Evolutionary conservation across 108 stramenopile species (phyloP), one percentile per base, ranked within the genome.

Genomic region (Fragilaria radians): DNA sequence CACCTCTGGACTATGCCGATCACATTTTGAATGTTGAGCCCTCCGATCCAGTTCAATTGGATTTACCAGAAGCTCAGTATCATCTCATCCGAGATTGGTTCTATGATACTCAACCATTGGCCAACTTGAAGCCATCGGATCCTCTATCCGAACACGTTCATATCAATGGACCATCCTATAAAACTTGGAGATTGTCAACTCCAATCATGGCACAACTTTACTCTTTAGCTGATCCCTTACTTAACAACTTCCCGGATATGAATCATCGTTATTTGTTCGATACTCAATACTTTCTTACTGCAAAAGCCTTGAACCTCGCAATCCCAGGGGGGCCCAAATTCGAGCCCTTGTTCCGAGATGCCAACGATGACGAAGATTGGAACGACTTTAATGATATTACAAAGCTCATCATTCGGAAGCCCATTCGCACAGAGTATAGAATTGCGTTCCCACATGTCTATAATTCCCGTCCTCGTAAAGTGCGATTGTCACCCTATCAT

Each of bases 301-400:
- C 96, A 52, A 99, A 99, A 77, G 96, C 97, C 5, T 77, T 99
- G 21, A 99, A 99, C 71, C 75, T 93, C 22, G 96, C 97, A 33
- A 97, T 99, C 65, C 97, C 97, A 7, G 98, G 98, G n/a, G 98
- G 98, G 22, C 97, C 98, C 25, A 96, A 95, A 77, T 99, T 99
- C 65, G 98, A 99, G 68, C 98, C 98, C 1, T 81, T 99, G 24
- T 98, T 86, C 70, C 88, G 95, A 18, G 97, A 97, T 77, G 89
- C 86, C n/a, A 89, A 89, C 29, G 93, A 96, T 48, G 97, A 98
- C 54, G 96, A 97, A 63, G 98, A 99, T 74, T 99, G 98, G 98
- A 98, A 98, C 71, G 98, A 99, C 66, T 99, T 99, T 79, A 99
- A 99, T 73, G 98, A 99, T 79, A 94, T 99, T 64, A 86, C 95